A percentile compares a stretch with the other conserved stretches of the same genome.
These are phyloP conservation scores for Dacryopinax spathularia DNA, from an alignment of 768 basidiomycete species.

Conservation along the genomic window DNA sequence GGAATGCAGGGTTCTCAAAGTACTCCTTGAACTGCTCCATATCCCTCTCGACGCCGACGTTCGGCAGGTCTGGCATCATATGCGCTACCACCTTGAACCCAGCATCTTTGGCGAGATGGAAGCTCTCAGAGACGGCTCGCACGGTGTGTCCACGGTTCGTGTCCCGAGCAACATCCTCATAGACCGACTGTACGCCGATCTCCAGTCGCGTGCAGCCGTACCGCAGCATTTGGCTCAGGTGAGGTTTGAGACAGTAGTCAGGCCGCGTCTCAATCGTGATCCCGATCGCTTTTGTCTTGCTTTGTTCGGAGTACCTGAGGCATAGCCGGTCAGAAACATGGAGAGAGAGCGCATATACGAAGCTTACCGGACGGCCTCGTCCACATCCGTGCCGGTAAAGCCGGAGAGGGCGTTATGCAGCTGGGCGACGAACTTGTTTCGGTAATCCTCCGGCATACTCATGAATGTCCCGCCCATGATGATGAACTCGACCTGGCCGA, in stretches of 20 bases:
- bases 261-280: constrained; percentile 98
- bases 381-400: constrained; percentile 81
- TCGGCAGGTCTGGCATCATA: constrained; percentile 99
- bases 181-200: constrained; percentile 97
- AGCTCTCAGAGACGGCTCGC: constrained; percentile 88
- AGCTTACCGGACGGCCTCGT: constrained; percentile 77
- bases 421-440: constrained; percentile 84
- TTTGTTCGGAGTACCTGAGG: constrained; percentile 78
- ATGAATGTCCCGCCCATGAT: constrained; percentile 99
- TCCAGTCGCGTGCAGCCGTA: constrained; percentile 98
- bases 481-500: constrained; percentile 77
- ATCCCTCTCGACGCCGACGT: constrained; percentile 93
- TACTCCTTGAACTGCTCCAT: constrained; percentile 98
- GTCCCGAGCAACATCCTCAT: constrained; percentile 97
- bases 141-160: constrained; percentile 99
- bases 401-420: constrained; percentile 94
- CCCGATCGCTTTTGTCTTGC: constrained; percentile 95
- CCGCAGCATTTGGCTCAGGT: constrained; percentile 95
- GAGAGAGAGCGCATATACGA: not conserved
- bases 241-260: constrained; percentile 93
- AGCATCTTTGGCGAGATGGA: constrained; percentile 95
- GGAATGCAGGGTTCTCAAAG: constrained; percentile 95
- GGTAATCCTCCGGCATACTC: constrained; percentile 97
- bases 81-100: constrained; percentile 99
- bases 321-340: not conserved